Evolutionary conservation across 176 grass and related monocot genomes (phyloP).

Genomic region (Puccinellia tenuiflora): DNA sequence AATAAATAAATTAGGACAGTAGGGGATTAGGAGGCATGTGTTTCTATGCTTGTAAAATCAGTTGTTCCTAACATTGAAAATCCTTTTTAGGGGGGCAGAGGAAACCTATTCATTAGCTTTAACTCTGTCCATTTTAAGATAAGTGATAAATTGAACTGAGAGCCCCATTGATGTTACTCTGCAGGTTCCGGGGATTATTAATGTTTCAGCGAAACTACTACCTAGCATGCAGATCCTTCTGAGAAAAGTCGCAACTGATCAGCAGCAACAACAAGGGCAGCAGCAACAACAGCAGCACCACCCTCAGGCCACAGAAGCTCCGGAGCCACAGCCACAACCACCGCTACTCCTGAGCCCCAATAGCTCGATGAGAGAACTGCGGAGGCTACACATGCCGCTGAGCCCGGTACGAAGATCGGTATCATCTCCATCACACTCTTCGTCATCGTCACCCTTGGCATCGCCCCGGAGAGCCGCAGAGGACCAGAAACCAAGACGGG

Average conservation of each 20-base stretch:
- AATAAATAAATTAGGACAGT: not conserved
- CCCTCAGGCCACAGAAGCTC: constrained; percentile 20
- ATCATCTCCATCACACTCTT: not conserved
- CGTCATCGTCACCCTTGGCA: constrained; percentile 20
- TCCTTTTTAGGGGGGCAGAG: not conserved
- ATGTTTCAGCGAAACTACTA: constrained; percentile 60
- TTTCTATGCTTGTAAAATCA: not conserved
- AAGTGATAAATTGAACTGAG: not conserved
- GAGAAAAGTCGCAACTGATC: constrained; percentile 37
- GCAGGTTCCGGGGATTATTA: constrained; percentile 73
- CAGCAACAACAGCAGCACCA: constrained; percentile 34
- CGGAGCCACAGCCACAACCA: not conserved
- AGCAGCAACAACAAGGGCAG: constrained; percentile 30
- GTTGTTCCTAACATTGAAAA: not conserved
- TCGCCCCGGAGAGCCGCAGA: constrained; percentile 28
- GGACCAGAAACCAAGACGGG: constrained; percentile 31
- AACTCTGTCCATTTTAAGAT: not conserved
- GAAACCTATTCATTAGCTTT: not conserved
- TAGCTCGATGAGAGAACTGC: constrained; percentile 36
- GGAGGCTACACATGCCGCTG: constrained; percentile 29
- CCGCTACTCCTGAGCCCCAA: constrained; percentile 39
- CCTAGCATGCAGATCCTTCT: constrained; percentile 66
- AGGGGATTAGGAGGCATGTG: not conserved
- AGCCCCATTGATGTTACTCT: not conserved
- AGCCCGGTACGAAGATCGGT: constrained; percentile 23